phyloP scores from a whole-genome alignment of 2,329 filamentous ascomycete genomes.

The Colletotrichum sp. region DNA sequence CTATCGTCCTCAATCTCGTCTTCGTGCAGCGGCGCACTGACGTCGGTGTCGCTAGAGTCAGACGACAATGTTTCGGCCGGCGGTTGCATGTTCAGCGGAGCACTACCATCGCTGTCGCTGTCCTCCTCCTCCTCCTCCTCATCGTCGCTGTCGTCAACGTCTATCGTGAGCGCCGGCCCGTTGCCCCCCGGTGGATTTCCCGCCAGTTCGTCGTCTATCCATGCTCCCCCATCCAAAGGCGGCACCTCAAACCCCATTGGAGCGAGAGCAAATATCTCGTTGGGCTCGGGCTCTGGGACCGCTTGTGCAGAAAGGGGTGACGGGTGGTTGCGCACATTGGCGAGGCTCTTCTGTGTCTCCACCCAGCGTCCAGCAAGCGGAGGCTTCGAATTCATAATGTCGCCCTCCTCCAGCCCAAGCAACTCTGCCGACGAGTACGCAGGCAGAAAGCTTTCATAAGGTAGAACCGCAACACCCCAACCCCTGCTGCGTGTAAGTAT shows the following conservation, averaged over 20 bases:
- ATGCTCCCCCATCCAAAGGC: background rate
- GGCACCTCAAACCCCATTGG: background rate
- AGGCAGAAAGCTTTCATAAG: slow-evolving; percentile 45
- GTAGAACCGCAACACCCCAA: slow-evolving; percentile 56
- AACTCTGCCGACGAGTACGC: slow-evolving; percentile 26
- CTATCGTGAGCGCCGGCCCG: background rate
- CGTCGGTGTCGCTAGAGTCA: background rate
- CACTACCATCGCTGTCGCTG: background rate
- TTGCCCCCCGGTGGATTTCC: background rate
- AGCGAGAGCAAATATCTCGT: background rate
- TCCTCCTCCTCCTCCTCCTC: background rate
- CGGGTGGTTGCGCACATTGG: slow-evolving; percentile 16
- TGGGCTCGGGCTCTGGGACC: background rate
- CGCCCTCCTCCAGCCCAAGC: background rate
- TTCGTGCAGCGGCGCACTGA: background rate
- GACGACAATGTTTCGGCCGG: background rate
- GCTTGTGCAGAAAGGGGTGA: background rate
- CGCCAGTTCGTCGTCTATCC: background rate
- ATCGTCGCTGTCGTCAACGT: background rate
- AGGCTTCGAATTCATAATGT: slow-evolving; percentile 9
- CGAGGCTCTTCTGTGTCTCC: slow-evolving; percentile 12
- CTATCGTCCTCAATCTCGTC: background rate
- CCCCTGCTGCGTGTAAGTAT: slow-evolving; percentile 32
- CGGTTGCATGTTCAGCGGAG: background rate
- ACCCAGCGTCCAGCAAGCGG: slow-evolving; percentile 8